Conservation (phyloP, 176 grass and related monocot genomes). For the Thalia dealbata region DNA sequence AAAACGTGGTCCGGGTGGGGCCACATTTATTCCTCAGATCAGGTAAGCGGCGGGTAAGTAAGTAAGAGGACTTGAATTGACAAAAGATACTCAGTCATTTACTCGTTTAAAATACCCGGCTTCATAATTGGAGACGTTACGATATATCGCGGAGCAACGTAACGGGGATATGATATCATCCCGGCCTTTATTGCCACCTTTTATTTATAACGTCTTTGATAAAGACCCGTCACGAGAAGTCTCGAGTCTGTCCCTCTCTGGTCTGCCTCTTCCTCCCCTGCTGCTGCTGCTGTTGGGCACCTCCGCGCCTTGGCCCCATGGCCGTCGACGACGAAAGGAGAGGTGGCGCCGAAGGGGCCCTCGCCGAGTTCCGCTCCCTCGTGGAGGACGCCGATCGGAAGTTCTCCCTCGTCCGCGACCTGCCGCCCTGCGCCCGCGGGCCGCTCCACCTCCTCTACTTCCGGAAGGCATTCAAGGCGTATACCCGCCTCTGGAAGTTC, state of each 20-base stretch:
- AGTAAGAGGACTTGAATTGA: too few relatives aligned
- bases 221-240: neutral
- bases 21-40: too few relatives aligned
- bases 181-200: neutral
- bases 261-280: neutral
- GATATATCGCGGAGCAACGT: too few relatives aligned
- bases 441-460: constrained; percentile 1
- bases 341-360: neutral
- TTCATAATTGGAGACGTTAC: too few relatives aligned
- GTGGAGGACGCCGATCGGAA: constrained; percentile 14
- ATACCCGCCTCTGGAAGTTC: constrained; percentile 16
- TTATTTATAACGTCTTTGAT: neutral
- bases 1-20: too few relatives aligned
- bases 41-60: too few relatives aligned
- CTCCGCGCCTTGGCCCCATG: neutral
- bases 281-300: neutral
- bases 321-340: neutral
- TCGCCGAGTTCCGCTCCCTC: constrained; percentile 2
- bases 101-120: too few relatives aligned
- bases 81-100: too few relatives aligned
- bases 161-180: neutral
- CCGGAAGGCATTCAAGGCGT: constrained; percentile 21
- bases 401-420: constrained; percentile 18
- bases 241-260: too few relatives aligned
- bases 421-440: constrained; percentile 7